phyloP scores from a whole-genome alignment of 2,329 filamentous ascomycete genomes.

The Coniochaeta prunicola region DNA sequence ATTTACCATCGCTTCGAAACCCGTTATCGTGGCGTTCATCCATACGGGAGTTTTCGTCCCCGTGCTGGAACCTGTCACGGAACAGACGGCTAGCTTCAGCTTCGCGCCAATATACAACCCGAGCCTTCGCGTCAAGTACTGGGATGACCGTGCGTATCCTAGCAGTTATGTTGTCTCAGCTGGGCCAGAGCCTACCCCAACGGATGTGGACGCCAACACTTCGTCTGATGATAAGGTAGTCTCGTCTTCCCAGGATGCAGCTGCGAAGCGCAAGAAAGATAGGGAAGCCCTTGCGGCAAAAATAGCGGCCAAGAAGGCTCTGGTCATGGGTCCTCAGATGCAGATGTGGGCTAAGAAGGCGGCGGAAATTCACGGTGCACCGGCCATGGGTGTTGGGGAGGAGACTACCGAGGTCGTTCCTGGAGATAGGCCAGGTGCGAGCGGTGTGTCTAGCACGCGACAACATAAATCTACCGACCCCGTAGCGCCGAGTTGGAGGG shows the following conservation, averaged over 20 bases:
- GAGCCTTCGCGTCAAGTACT: slow-evolving; percentile 63
- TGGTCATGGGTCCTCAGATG: slow-evolving; percentile 54
- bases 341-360: slow-evolving; percentile 67
- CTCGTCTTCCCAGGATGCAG: neutral
- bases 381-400: slow-evolving; percentile 18
- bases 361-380: slow-evolving; percentile 55
- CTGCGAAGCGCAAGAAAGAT: slow-evolving; percentile 45
- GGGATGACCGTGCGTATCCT: slow-evolving; percentile 67
- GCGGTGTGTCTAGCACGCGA: neutral
- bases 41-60: slow-evolving; percentile 82
- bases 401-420: neutral
- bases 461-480: slow-evolving; percentile 10
- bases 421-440: slow-evolving; percentile 1
- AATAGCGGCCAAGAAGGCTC: slow-evolving; percentile 19
- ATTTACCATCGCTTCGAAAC: slow-evolving; percentile 70
- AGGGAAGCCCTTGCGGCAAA: slow-evolving; percentile 34
- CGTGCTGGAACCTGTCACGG: slow-evolving; percentile 50
- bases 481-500: slow-evolving; percentile 16
- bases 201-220: slow-evolving; percentile 26
- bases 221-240: slow-evolving; percentile 20
- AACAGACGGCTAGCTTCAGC: slow-evolving; percentile 53
- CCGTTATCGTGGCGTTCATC: slow-evolving; percentile 66
- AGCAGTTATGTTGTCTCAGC: slow-evolving; percentile 55
- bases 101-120: slow-evolving; percentile 67
- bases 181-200: slow-evolving; percentile 28